Conservation (phyloP, 441 rosid species). For the Melastoma candidum region DNA sequence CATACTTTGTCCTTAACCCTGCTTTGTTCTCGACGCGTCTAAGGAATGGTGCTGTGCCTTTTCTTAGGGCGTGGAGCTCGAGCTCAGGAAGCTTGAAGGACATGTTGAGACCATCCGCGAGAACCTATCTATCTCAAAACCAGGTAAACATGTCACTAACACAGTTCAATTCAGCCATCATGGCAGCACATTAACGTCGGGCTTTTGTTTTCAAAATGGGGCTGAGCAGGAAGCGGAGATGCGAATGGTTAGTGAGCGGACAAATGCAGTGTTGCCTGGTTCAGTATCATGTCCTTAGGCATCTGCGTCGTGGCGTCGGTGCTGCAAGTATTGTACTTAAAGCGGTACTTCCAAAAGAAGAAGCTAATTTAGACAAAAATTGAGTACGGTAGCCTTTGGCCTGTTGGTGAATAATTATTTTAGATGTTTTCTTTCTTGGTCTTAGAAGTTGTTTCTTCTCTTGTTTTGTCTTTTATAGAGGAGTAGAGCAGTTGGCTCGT, state of each 20-base stretch:
- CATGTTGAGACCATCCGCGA: conserved; percentile 76
- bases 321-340: conserved; percentile 64
- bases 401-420: too few species aligned
- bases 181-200: neutral
- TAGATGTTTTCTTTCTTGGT: too few species aligned
- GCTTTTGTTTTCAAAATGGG: neutral
- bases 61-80: conserved; percentile 74
- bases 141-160: conserved; percentile 31
- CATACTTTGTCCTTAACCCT: neutral
- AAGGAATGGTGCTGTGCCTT: conserved; percentile 3
- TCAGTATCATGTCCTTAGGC: conserved; percentile 65
- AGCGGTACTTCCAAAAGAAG: conserved; percentile 71
- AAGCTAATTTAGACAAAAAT: conserved; percentile 47
- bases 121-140: conserved; percentile 41
- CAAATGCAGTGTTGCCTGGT: conserved; percentile 68
- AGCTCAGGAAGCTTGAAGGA: conserved; percentile 79
- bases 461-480: too few species aligned
- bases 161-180: neutral
- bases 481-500: too few species aligned
- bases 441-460: too few species aligned
- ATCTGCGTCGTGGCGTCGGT: conserved; percentile 53
- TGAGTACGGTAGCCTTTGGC: too few species aligned
- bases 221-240: conserved; percentile 69
- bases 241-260: conserved; percentile 58
- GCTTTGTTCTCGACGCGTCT: neutral